These are phyloP conservation scores for Isabelozyma rhagii DNA, from an alignment of 805 yeast genomes.

Conservation along the genomic window DNA sequence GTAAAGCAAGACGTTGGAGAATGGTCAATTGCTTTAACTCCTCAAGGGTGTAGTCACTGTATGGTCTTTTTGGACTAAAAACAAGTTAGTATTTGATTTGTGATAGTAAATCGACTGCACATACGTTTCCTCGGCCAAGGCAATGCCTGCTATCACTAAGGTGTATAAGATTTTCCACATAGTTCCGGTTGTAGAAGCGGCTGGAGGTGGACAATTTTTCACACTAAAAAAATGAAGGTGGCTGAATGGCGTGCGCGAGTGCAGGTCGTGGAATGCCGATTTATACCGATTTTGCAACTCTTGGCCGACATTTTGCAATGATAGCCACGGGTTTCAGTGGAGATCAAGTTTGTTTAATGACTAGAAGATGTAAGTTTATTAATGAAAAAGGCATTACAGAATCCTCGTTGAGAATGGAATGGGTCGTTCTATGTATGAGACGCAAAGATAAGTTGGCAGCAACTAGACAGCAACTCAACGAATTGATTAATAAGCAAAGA, in stretches of 20 bases:
- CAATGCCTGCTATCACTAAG: not conserved
- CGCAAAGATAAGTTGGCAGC: too few species aligned
- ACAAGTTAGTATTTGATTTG: not conserved
- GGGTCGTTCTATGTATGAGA: too few species aligned
- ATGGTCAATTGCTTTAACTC: slow-evolving; percentile 60
- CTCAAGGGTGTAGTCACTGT: slow-evolving; percentile 36
- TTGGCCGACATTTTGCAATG: not conserved
- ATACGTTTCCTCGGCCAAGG: slow-evolving; percentile 4
- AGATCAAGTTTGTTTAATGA: too few species aligned
- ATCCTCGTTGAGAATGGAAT: too few species aligned
- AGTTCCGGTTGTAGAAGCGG: not conserved
- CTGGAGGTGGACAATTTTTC: not conserved
- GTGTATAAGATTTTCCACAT: not conserved
- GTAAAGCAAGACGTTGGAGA: slow-evolving; percentile 51
- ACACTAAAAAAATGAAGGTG: not conserved
- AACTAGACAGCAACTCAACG: too few species aligned
- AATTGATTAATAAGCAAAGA: too few species aligned
- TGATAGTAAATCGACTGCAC: not conserved
- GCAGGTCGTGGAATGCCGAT: not conserved
- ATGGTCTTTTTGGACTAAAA: slow-evolving; percentile 7
- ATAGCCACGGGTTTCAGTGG: too few species aligned
- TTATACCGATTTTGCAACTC: too few species aligned
- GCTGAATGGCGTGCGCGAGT: not conserved
- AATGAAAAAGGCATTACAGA: too few species aligned
- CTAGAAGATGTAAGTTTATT: too few species aligned